A percentile compares a stretch with the other conserved stretches of the same genome.
Evolutionary conservation across 2,329 filamentous ascomycete genomes (phyloP).

Genomic region (Pestalotiopsis sp.): DNA sequence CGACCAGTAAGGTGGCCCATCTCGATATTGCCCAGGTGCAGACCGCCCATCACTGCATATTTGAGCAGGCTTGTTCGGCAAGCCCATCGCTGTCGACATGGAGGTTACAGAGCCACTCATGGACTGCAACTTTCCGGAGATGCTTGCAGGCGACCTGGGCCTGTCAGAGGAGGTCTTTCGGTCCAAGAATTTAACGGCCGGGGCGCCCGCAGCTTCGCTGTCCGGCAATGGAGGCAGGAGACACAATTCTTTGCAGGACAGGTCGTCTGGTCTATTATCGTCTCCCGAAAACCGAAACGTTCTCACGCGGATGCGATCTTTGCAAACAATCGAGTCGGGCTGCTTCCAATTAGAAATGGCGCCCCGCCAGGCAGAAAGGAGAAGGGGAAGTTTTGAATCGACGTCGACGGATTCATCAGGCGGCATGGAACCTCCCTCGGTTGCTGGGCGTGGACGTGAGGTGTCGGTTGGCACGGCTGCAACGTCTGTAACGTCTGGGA

Average conservation of each 20-base stretch:
- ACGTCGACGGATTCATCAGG: conserved; percentile 38
- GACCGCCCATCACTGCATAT: conserved; percentile 8
- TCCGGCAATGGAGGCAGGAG: conserved; percentile 27
- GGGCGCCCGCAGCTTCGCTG: conserved; percentile 43
- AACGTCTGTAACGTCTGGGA: conserved; percentile 41
- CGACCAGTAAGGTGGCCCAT: background rate
- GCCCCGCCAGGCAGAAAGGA: conserved; percentile 17
- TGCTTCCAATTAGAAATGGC: conserved; percentile 26
- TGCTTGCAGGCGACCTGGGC: conserved; percentile 58
- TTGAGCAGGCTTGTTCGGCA: conserved; percentile 3
- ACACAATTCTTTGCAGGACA: conserved; percentile 27
- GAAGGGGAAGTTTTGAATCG: conserved; percentile 29
- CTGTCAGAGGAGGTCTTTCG: conserved; percentile 49
- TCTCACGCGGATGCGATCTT: conserved; percentile 24
- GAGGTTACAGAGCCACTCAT: conserved; percentile 28
- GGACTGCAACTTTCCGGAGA: conserved; percentile 55
- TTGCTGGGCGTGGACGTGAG: conserved; percentile 30
- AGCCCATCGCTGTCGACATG: conserved; percentile 20
- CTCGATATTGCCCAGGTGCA: background rate
- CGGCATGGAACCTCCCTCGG: conserved; percentile 34
- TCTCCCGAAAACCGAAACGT: conserved; percentile 16
- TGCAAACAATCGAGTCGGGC: conserved; percentile 25
- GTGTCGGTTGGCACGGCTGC: conserved; percentile 42
- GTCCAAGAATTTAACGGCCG: conserved; percentile 55
- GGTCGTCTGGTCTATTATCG: conserved; percentile 20